Evolutionary conservation across 2,329 filamentous ascomycete genomes (phyloP).

Genomic region (Aspergillus melleus): DNA sequence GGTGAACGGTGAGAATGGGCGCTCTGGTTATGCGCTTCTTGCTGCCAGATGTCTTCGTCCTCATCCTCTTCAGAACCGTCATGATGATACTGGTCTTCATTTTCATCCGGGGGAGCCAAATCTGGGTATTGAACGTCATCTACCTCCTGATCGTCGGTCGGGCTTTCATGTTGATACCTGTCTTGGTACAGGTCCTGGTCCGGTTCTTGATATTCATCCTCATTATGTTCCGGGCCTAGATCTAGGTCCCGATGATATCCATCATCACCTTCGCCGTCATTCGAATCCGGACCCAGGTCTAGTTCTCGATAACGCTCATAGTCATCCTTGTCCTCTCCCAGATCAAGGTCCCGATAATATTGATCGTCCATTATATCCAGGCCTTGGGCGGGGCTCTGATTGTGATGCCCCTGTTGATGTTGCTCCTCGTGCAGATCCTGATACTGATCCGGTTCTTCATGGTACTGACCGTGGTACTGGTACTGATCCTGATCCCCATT

Average conservation of each 20-base stretch:
- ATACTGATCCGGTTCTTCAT: neutral
- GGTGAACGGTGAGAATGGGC: slow-evolving; percentile 29
- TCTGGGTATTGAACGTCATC: neutral
- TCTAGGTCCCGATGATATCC: neutral
- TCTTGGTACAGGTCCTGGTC: neutral
- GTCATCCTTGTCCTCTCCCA: neutral
- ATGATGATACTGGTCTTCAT: neutral
- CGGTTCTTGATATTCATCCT: neutral
- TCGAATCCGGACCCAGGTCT: neutral
- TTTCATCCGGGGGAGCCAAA: no score
- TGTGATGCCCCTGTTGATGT: neutral
- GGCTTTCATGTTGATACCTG: neutral
- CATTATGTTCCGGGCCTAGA: neutral
- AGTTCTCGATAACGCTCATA: neutral
- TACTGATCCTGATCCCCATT: neutral
- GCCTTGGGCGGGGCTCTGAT: neutral
- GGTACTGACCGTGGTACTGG: neutral
- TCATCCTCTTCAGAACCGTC: slow-evolving; percentile 18
- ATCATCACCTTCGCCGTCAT: neutral
- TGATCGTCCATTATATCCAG: neutral
- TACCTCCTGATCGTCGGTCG: neutral
- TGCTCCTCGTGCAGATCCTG: neutral
- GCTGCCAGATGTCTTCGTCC: slow-evolving; percentile 51
- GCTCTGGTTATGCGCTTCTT: slow-evolving; percentile 42
- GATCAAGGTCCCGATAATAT: neutral